Base-by-base conservation (phyloP, 2,329 filamentous ascomycete genomes). In the Simplicillium aogashimaense region DNA sequence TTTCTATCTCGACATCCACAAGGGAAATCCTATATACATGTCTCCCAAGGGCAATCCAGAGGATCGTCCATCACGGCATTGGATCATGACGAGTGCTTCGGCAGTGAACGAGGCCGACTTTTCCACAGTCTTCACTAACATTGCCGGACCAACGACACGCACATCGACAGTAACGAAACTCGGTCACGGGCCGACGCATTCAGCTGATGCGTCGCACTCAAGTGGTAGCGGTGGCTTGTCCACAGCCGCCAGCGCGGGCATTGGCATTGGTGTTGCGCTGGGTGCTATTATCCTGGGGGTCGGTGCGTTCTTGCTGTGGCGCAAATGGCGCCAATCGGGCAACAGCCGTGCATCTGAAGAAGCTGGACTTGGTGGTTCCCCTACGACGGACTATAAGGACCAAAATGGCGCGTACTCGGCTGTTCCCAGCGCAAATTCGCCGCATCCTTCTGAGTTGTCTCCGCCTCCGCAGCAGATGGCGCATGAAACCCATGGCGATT, bases 1-100 rank as follows among this genome's bases (percentile, higher is more conserved):
- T 4, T 59, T 54, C 39, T 52, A 52, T 12, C 47, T 63, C 25
- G 59, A 63, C 13, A 53, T 57, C 1, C 55, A 62, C 25, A 52
- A 51, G 7, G 50, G 52, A 3, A 53, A 52, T 15, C 52, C 57
- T 3, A 50, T 50, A 3, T 60, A 55, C 25, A 56, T 61, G 55
- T 56, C 49, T 37, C 47, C 45, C 7, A 46, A 55, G 3, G 45
- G 51, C 9, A 45, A 52, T 20, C 47, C 45, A 1, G 39, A 47
- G 1, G 46, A 47, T 2, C 54, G 60, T 37, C 46, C 47, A 1
- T 56, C 57, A 1, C 58, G 60, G 30, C 56, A 54, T 9, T 63
- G 59, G 58, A 43, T 61, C 33, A 51, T 61, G 48, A 54, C 51
- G 3, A 60, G 57, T 13, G 51, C 49, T 1, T 48, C 46, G 1